Evolutionary conservation across 371 early-diverging fungal species (phyloP), one percentile per base, ranked within the genome.

Genomic region (Mucor lusitanicus): DNA sequence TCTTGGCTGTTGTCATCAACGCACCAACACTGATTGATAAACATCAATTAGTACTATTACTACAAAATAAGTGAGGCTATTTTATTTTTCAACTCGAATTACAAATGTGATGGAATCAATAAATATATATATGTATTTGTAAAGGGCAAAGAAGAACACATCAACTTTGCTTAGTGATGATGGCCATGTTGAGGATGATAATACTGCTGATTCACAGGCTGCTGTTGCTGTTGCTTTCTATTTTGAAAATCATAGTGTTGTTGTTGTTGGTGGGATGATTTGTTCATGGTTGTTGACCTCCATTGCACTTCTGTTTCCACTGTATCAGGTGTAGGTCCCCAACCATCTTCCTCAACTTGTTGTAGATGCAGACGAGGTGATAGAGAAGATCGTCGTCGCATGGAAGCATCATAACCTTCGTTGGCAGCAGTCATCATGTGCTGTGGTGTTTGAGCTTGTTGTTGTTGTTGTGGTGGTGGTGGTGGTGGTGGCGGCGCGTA

Each of bases 241-340:
- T 60, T 40, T 27, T 60, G 35, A 21, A 33, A 35, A 35, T 37
- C 35, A 33, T 58, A 23, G 21, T 30, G 58, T 37, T 30, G 30
- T 30, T 30, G 30, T 30, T 30, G 58, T 37, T 30, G 30, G 2
- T 30, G 30, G 2, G 39, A 30, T 59, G 59, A n/a, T 63, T 53
- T 54, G 17, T 17, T 40, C 30, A 15, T 27, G 30, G 44, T 32
- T 3, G 23, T 63, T 9, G 33, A 21, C 55, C 63, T 35, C 63
- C 63, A 63, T 63, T 63, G 39, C 1, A 7, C 39, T 28, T 63
- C 55, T 12, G 28, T 27, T 6, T 55, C 66, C 21, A 27, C 33
- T 3, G 60, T 59, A 19, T 59, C 59, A 19, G 66, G 66, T 21
- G 42, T 23, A 19, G 60, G 59, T 0, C 66, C 66, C 66, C 66